Conservation (phyloP, 495 filamentous ascomycete genomes). For the Hypomontagnella monticulosa region DNA sequence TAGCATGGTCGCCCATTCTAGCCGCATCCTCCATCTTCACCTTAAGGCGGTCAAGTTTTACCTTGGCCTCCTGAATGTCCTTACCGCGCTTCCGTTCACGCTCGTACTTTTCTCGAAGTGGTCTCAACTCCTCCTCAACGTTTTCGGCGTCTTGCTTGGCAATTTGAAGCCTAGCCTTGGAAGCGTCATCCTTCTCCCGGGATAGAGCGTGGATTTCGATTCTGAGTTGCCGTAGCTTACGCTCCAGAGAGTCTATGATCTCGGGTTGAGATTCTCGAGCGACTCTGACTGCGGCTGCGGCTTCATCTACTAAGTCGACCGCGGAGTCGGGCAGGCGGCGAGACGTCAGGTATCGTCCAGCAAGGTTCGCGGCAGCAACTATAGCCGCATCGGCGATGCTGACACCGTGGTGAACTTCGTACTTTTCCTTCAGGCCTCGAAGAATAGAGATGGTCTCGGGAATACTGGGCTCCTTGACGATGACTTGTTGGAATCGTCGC, state of each 20-base stretch:
- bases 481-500: constrained; percentile 96
- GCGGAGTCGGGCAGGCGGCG: constrained; percentile 94
- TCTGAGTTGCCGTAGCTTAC: constrained; percentile 85
- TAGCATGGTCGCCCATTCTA: constrained; percentile 79
- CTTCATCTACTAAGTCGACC: constrained; percentile 95
- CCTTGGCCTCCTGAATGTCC: constrained; percentile 94
- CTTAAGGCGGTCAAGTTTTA: constrained; percentile 87
- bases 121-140: constrained; percentile 87
- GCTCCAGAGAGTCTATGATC: constrained; percentile 89
- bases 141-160: constrained; percentile 93
- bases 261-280: constrained; percentile 96
- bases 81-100: constrained; percentile 86
- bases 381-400: constrained; percentile 93
- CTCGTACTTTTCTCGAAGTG: constrained; percentile 94
- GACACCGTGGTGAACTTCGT: constrained; percentile 98
- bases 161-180: constrained; percentile 77
- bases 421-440: constrained; percentile 94
- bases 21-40: constrained; percentile 93
- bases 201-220: constrained; percentile 96
- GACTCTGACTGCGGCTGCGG: constrained; percentile 92
- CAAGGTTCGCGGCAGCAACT: constrained; percentile 87
- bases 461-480: constrained; percentile 91
- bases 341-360: constrained; percentile 88
- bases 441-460: constrained; percentile 95
- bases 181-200: constrained; percentile 94